phyloP scores from a whole-genome alignment of 2,329 filamentous ascomycete species.

The Sporothrix pallida region DNA sequence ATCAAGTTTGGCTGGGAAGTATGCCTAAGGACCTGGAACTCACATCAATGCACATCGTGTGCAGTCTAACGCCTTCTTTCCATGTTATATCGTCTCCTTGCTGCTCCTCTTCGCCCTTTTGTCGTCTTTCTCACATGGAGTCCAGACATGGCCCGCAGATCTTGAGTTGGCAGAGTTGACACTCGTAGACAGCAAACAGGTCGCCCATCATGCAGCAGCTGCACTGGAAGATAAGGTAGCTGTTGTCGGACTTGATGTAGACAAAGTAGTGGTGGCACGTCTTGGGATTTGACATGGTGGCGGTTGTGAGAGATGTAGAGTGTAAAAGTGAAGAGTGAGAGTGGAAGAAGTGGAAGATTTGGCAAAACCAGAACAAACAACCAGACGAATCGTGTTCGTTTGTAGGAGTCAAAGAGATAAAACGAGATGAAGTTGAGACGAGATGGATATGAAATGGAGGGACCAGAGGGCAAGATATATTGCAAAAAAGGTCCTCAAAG shows the following conservation, averaged over 20 bases:
- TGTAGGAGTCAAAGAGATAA: background rate
- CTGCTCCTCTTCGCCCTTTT: no score
- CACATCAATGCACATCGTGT: conserved; percentile 1
- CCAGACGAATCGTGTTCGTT: background rate
- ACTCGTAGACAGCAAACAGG: conserved; percentile 72
- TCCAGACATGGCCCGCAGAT: conserved; percentile 65
- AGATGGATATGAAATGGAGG: background rate
- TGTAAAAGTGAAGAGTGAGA: background rate
- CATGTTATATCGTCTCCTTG: background rate
- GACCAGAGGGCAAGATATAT: conserved; percentile 8
- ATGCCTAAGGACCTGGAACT: background rate
- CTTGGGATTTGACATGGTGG: conserved; percentile 37
- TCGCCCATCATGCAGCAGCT: conserved; percentile 68
- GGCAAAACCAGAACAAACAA: background rate
- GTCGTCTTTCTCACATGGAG: background rate
- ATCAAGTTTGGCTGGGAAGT: background rate
- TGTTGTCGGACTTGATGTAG: conserved; percentile 71
- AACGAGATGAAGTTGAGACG: background rate
- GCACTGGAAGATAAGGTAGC: conserved; percentile 69
- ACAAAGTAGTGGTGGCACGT: conserved; percentile 67
- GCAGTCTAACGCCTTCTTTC: background rate
- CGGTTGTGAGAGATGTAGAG: background rate
- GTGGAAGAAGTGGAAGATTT: background rate
- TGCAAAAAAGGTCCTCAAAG: background rate
- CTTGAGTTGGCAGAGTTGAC: conserved; percentile 71